Base-by-base conservation (phyloP, 2,329 filamentous ascomycete genomes). In the Penicillium sp. region DNA sequence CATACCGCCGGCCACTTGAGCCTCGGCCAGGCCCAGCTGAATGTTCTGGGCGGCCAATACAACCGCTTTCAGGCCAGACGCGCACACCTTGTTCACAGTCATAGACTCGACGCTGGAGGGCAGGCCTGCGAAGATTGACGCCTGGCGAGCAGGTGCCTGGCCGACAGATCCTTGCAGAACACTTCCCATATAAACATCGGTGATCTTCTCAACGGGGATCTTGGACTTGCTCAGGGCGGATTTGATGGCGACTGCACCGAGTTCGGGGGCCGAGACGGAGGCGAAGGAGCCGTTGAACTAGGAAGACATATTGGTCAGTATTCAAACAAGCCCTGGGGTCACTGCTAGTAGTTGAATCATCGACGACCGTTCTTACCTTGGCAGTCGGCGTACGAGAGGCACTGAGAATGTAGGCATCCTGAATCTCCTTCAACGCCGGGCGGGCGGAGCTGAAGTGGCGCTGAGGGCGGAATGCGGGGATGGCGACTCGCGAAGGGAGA, bases 71-170 rank as follows among this genome's bases (percentile, higher is more conserved):
- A 99, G 82, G 5, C 95, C 95, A 0, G 93, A 97, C 4, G 95
- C 90, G 81, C 95, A 99, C 61, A 99, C 95, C 80, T 99, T 99
- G 84, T 99, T 99, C 78, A 99, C 89, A 15, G 95, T 98, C 53
- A 90, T 88, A 38, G 93, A 90, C 79, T 99, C 95, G 58, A 96
- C 85, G 6, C 84, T 86, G n/a, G 87, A 81, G 10, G 92, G 84
- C 4, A 98, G 86, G 1, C 93, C 93, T 4, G 95, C 92, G 72
- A 96, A 94, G 61, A 98, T 90, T 65, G 87, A 82, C 11, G 95
- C 95, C 80, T 99, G 95, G 51, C 95, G 88, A 22, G 95, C 94
- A 1, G 95, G 95, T 0, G 95, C 87, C 79, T 99, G 95, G 48
- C 95, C 95, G 5, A 95, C 85, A 17, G 85, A 86, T 47, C 84